A percentile compares a stretch with the other conserved stretches of the same genome.
These are phyloP conservation scores for Umbellularia californica DNA, from an alignment of 164 flowering plant species.

Conservation along the genomic window DNA sequence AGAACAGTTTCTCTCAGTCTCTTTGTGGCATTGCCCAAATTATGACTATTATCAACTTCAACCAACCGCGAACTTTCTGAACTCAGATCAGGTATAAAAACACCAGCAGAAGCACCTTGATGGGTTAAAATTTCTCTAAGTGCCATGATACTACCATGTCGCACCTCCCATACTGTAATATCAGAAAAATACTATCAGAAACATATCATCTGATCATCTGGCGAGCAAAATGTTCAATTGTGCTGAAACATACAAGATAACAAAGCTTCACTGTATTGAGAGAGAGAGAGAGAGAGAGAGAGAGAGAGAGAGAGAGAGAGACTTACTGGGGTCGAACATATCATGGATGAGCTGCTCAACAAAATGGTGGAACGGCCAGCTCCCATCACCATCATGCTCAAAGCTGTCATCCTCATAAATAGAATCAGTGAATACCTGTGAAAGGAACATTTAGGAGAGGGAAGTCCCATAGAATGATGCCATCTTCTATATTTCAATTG, in stretches of 20 bases:
- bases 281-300: too few relatives aligned
- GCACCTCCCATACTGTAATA: conserved; percentile 89
- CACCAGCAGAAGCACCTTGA: conserved; percentile 89
- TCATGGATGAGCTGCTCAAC: conserved; percentile 89
- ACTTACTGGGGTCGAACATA: conserved; percentile 88
- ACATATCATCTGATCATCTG: conserved; percentile 4
- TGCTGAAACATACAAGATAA: conserved; percentile 12
- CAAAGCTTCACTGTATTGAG: too few relatives aligned
- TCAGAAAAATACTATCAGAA: conserved; percentile 4
- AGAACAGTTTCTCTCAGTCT: conserved; percentile 73
- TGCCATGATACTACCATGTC: conserved; percentile 98
- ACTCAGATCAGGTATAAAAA: conserved; percentile 47
- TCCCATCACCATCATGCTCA: conserved; percentile 65
- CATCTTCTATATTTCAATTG: too few relatives aligned
- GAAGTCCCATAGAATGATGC: not conserved
- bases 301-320: too few relatives aligned
- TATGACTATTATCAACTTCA: conserved; percentile 26
- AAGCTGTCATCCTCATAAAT: conserved; percentile 49
- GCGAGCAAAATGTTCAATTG: conserved; percentile 6
- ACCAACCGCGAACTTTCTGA: conserved; percentile 21
- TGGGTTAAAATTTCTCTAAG: conserved; percentile 85
- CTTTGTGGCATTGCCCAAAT: conserved; percentile 20
- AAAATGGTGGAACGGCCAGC: conserved; percentile 83
- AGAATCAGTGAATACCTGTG: conserved; percentile 45
- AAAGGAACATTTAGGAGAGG: not conserved